Conservation (phyloP, 371 early-diverging fungal species). For the Batrachochytrium dendrobatidis region DNA sequence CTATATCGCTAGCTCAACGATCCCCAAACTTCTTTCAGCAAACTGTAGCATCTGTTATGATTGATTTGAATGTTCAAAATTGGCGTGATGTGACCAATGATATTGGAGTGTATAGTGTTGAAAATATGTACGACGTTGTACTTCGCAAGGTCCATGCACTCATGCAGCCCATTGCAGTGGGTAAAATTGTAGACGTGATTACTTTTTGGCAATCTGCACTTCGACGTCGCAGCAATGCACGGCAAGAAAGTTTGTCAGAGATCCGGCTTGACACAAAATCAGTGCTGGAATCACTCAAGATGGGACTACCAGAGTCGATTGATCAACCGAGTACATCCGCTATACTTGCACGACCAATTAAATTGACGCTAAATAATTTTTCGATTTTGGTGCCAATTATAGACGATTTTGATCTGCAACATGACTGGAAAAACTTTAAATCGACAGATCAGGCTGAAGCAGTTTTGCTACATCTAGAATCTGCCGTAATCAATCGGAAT, state of each 20-base stretch:
- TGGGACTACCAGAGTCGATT: background rate
- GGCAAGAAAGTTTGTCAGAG: slow-evolving; percentile 33
- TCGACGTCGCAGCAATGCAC: slow-evolving; percentile 25
- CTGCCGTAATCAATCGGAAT: background rate
- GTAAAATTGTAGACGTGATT: slow-evolving; percentile 59
- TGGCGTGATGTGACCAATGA: slow-evolving; percentile 5
- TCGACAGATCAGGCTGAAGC: slow-evolving; percentile 3
- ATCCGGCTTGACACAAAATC: slow-evolving; percentile 1
- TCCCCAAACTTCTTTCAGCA: slow-evolving; percentile 15
- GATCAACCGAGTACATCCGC: background rate
- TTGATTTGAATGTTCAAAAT: slow-evolving; percentile 60
- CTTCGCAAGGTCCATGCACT: slow-evolving; percentile 59
- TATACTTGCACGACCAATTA: background rate
- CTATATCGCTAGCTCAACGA: slow-evolving; percentile 9
- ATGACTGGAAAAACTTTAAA: background rate
- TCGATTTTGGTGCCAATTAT: background rate
- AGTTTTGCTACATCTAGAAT: background rate
- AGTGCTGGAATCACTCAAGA: background rate
- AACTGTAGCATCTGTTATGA: slow-evolving; percentile 62
- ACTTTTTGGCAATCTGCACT: slow-evolving; percentile 64
- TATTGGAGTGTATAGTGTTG: background rate
- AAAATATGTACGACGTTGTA: slow-evolving; percentile 45
- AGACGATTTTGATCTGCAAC: background rate
- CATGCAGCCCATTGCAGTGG: slow-evolving; percentile 71
- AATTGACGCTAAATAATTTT: background rate